These are phyloP conservation scores for Mortierella sp. DNA, from an alignment of 371 early-diverging fungal genomes.

Conservation along the genomic window DNA sequence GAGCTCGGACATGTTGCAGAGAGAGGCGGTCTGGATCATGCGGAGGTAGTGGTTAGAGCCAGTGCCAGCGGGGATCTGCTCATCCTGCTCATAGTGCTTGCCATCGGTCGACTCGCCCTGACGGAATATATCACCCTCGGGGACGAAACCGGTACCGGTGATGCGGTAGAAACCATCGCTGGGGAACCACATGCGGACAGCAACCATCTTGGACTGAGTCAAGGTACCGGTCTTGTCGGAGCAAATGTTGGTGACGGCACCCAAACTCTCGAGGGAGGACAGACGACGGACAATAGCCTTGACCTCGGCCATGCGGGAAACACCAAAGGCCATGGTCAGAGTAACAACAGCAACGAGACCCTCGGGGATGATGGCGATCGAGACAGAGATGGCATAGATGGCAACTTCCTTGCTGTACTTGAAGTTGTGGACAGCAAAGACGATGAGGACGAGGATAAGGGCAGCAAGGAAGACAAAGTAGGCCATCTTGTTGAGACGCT, in stretches of 20 bases:
- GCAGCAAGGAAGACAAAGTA: constrained; percentile 77
- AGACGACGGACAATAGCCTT: constrained; percentile 92
- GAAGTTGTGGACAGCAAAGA: constrained; percentile 76
- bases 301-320: constrained; percentile 86
- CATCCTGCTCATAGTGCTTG: constrained; percentile 13
- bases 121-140: constrained; percentile 69
- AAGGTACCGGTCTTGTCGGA: constrained; percentile 86
- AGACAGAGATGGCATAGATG: constrained; percentile 84
- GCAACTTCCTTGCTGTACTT: constrained; percentile 67
- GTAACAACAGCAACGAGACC: constrained; percentile 93
- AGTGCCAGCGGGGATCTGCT: constrained; percentile 26
- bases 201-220: constrained; percentile 79
- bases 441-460: constrained; percentile 77
- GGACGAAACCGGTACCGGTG: constrained; percentile 73
- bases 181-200: constrained; percentile 81
- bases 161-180: constrained; percentile 72
- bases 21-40: constrained; percentile 63
- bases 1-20: constrained; percentile 82
- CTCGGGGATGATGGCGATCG: constrained; percentile 96
- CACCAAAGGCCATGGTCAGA: constrained; percentile 94
- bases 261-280: constrained; percentile 90
- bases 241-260: constrained; percentile 92
- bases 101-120: constrained; percentile 14
- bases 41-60: constrained; percentile 58
- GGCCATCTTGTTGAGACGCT: constrained; percentile 80